These are phyloP conservation scores for Gaillardinia entomophila DNA, from an alignment of 805 yeast species.

Conservation along the genomic window DNA sequence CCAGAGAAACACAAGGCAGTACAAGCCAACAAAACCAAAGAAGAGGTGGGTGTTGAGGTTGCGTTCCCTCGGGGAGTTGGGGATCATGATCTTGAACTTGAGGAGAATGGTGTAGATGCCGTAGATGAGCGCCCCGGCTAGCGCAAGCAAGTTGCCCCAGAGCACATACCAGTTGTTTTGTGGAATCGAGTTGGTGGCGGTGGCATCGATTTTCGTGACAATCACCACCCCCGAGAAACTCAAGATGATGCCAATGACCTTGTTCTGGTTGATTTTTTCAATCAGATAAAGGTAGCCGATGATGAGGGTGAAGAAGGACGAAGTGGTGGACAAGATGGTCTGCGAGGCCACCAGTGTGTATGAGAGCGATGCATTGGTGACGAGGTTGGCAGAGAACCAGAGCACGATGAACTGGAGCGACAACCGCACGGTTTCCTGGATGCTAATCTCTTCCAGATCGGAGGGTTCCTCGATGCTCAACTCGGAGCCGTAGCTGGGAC, in stretches of 20 bases:
- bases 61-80: constrained; percentile 52
- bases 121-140: constrained; percentile 82
- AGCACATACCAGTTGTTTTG: constrained; percentile 22
- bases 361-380: constrained; percentile 79
- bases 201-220: constrained; percentile 65
- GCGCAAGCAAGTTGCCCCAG: constrained; percentile 74
- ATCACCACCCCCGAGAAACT: constrained; percentile 76
- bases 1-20: constrained; percentile 72
- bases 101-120: constrained; percentile 86
- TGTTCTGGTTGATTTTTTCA: constrained; percentile 60
- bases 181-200: constrained; percentile 13
- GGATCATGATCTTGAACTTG: constrained; percentile 53
- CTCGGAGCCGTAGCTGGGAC: constrained; percentile 16
- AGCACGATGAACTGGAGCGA: constrained; percentile 78
- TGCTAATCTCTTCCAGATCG: constrained; percentile 22
- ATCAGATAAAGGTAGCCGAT: constrained; percentile 70
- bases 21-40: constrained; percentile 92
- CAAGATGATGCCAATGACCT: constrained; percentile 62
- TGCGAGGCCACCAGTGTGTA: constrained; percentile 93
- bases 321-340: constrained; percentile 86
- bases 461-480: constrained; percentile 8
- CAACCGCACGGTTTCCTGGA: constrained; percentile 63
- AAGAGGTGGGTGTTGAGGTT: constrained; percentile 79
- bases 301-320: constrained; percentile 85
- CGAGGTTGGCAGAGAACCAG: constrained; percentile 88